A percentile compares a stretch with the other conserved stretches of the same genome.
phyloP scores from a whole-genome alignment of 2,329 filamentous ascomycete species.

The Epichloe baconii region DNA sequence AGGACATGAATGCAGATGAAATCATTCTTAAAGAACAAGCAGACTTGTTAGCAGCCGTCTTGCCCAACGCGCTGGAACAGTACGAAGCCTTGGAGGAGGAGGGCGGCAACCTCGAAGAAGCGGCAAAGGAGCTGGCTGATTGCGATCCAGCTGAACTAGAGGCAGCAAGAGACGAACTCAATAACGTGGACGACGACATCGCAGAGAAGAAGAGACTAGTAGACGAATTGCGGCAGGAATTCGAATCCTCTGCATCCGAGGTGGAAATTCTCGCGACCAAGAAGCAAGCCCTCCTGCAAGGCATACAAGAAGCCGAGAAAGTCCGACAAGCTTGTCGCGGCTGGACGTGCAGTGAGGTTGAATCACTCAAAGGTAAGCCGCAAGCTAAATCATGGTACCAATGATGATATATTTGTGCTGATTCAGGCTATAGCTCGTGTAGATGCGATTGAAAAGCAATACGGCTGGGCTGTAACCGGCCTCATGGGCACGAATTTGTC shows the following conservation, averaged over 20 bases:
- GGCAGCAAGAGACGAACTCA: constrained; percentile 55
- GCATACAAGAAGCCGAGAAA: constrained; percentile 72
- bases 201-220: constrained; percentile 56
- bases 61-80: constrained; percentile 52
- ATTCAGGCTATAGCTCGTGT: constrained; percentile 43
- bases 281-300: constrained; percentile 56
- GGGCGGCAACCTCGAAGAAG: constrained; percentile 52
- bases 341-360: constrained; percentile 75
- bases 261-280: constrained; percentile 50
- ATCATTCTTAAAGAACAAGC: constrained; percentile 54
- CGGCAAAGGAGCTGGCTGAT: constrained; percentile 61
- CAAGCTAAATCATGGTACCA: not conserved
- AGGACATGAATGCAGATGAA: constrained; percentile 67
- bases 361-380: constrained; percentile 54
- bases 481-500: constrained; percentile 51
- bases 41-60: constrained; percentile 48
- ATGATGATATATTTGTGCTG: constrained; percentile 15
- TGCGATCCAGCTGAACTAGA: constrained; percentile 72
- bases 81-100: constrained; percentile 51
- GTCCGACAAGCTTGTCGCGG: constrained; percentile 79
- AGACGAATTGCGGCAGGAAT: constrained; percentile 50
- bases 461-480: constrained; percentile 61
- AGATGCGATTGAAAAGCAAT: constrained; percentile 47
- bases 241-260: constrained; percentile 51
- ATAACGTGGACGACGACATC: constrained; percentile 52